Evolutionary conservation across 2,329 filamentous ascomycete genomes (phyloP), one percentile per base, ranked within the genome.

Genomic region (Rhytidhysteron rufulum): DNA sequence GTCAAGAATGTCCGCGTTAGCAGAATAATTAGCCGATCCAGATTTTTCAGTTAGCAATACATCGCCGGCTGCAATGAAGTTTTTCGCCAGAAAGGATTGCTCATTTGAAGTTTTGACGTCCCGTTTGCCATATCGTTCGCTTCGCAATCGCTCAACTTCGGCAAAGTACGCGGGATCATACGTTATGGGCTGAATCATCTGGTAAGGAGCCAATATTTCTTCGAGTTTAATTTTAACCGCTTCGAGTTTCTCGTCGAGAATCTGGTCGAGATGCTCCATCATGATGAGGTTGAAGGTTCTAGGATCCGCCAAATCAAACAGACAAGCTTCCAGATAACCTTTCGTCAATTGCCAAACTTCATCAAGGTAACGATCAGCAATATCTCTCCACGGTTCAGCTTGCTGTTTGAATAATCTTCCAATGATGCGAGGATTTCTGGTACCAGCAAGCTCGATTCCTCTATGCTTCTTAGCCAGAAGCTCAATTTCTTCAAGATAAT

Each of bases 81-180:
- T n/a, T n/a, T n/a, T n/a, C n/a, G n/a, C n/a, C n/a, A n/a, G n/a
- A n/a, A n/a, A n/a, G n/a, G n/a, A n/a, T 27, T 7, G 24, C 24
- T 13, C 24, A 27, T 7, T 8, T 27, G 13, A 8, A 8, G 8
- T 13, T 8, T 27, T 27, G 7, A 8, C 24, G 13, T 27, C 13
- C 24, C 24, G 7, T 7, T 13, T 27, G 24, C 7, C 24, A 27
- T 8, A 13, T 8, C 24, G 24, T 13, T 27, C 24, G 24, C 8
- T 13, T 13, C 13, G 24, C 24, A 27, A 27, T 27, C 24, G 7
- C 8, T 27, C 8, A 13, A 27, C 13, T 13, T 27, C 24, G 7
- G 7, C 24, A 8, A 52, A 51, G 41, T 57, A 60, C n/a, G 48
- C 45, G 19, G 55, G 58, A 35, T 63, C 56, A 42, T 61, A 62